Evolutionary conservation across 805 yeast species (phyloP).

Genomic region (Komagataella kurtzmanii): DNA sequence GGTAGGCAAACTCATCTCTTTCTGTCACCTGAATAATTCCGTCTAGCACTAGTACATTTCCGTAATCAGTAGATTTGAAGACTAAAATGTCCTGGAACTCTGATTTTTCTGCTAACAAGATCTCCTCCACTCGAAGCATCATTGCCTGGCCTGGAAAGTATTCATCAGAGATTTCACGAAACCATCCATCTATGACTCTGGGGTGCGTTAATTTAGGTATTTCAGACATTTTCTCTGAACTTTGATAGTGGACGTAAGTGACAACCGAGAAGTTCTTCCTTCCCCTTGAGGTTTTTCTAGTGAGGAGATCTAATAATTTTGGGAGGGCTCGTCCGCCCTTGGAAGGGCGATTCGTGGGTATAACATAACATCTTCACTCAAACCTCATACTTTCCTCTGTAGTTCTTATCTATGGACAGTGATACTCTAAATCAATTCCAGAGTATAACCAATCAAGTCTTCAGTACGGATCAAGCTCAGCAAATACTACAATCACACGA

Average conservation of each 20-base stretch:
- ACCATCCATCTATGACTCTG: conserved; percentile 80
- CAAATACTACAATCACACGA: not conserved
- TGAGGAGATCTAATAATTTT: not conserved
- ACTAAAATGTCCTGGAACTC: conserved; percentile 89
- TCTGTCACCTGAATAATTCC: conserved; percentile 94
- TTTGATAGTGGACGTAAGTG: not conserved
- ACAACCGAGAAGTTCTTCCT: not conserved
- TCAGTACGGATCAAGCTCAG: not conserved
- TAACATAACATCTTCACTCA: not conserved
- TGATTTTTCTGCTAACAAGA: conserved; percentile 75
- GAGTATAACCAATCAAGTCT: not conserved
- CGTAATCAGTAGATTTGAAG: conserved; percentile 86
- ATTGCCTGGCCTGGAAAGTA: conserved; percentile 99
- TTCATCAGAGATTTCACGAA: conserved; percentile 86
- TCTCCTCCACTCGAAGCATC: conserved; percentile 77
- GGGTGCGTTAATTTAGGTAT: conserved; percentile 34
- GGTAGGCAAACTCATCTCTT: conserved; percentile 94
- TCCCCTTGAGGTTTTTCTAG: not conserved
- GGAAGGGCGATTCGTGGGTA: not conserved
- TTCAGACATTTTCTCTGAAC: not conserved
- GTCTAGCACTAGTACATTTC: conserved; percentile 89
- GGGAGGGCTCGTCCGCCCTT: not conserved
- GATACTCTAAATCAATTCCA: not conserved
- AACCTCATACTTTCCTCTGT: not conserved
- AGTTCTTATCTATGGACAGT: not conserved